Conservation (phyloP, 83 land plant species). For the Diphasiastrum complanatum region DNA sequence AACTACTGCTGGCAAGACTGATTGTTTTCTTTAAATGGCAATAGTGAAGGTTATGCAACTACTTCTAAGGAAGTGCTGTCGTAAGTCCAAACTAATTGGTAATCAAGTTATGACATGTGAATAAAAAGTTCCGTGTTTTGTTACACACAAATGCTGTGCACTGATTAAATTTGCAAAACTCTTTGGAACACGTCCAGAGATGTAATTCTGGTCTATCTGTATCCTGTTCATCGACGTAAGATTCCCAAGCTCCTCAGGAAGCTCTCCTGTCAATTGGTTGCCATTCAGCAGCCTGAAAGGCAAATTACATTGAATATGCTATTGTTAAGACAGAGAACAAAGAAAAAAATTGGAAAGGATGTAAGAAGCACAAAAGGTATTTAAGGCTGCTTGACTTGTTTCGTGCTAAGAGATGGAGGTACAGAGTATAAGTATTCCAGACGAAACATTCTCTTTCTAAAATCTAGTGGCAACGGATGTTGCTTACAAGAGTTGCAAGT, state of each 20-base stretch:
- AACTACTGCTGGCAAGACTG: too few relatives aligned
- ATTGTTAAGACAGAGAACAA: neutral
- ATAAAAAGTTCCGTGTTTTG: too few relatives aligned
- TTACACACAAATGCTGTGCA: conserved; percentile 9
- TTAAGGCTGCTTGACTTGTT: neutral
- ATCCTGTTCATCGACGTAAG: conserved; percentile 4
- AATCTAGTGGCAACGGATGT: too few relatives aligned
- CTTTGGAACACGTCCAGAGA: conserved; percentile 3
- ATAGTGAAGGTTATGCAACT: too few relatives aligned
- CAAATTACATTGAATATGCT: too few relatives aligned
- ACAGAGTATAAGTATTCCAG: too few relatives aligned
- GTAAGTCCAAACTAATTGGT: too few relatives aligned
- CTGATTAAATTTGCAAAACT: conserved; percentile 6
- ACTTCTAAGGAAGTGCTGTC: too few relatives aligned
- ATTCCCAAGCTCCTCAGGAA: conserved; percentile 13
- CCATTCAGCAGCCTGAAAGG: conserved; percentile 15
- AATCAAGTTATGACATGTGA: too few relatives aligned
- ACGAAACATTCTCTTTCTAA: too few relatives aligned
- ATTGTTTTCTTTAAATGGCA: too few relatives aligned
- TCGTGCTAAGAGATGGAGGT: too few relatives aligned
- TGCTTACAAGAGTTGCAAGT: conserved; percentile 4
- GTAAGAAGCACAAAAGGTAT: neutral
- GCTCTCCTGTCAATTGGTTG: conserved; percentile 8
- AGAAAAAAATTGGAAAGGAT: neutral
- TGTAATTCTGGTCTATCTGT: conserved; percentile 11